Conservation (phyloP, 78 protist species). For the Protostelium mycophagum region DNA sequence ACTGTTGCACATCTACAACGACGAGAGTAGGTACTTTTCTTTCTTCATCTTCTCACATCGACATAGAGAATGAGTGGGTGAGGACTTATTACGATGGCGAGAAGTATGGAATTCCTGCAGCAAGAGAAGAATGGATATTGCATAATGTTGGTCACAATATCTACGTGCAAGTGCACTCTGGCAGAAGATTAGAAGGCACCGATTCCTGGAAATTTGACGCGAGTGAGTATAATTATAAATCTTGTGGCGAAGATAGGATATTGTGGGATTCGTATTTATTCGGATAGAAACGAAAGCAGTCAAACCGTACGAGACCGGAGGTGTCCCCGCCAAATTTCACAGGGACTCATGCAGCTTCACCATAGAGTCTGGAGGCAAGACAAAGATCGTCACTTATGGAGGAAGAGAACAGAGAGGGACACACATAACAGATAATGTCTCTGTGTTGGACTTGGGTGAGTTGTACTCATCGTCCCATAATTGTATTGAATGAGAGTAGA, state of each 20-base stretch:
- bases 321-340: not conserved
- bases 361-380: not conserved
- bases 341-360: not conserved
- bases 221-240: not conserved
- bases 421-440: not conserved
- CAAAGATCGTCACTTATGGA: not conserved
- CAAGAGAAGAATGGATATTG: not conserved
- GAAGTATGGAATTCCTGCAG: not conserved
- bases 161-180: not conserved
- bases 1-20: not conserved
- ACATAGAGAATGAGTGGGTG: no score
- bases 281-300: not conserved
- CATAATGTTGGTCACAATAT: not conserved
- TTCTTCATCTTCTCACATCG: no score
- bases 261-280: not conserved
- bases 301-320: not conserved
- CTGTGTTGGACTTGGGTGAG: not conserved
- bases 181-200: not conserved
- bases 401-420: not conserved
- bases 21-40: not conserved
- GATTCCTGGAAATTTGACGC: not conserved
- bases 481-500: not conserved
- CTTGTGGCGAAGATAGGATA: no score
- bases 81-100: not conserved
- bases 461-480: not conserved